These are phyloP conservation scores for Malbranchea zuffiana DNA, from an alignment of 2,329 filamentous ascomycete genomes.

Conservation along the genomic window DNA sequence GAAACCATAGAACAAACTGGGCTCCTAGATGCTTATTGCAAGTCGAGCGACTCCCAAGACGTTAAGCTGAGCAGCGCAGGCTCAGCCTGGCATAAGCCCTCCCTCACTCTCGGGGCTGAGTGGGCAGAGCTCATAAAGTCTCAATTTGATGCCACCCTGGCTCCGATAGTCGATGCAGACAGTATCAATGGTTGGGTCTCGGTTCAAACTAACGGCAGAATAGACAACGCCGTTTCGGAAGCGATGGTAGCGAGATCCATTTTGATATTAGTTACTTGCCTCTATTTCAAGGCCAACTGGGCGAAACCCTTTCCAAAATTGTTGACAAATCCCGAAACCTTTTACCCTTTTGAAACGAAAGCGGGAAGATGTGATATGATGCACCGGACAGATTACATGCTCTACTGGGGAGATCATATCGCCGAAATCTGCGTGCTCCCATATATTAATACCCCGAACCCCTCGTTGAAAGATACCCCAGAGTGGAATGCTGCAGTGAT, in stretches of 20 bases:
- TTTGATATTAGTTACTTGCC: constrained; percentile 6
- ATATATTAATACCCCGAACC: constrained; percentile 2
- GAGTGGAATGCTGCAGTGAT: constrained; percentile 10
- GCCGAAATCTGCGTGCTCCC: constrained; percentile 10
- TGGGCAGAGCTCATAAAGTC: constrained; percentile 4
- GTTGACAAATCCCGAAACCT: neutral
- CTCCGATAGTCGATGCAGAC: neutral
- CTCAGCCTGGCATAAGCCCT: constrained; percentile 5
- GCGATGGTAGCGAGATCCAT: neutral
- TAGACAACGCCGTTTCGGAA: neutral
- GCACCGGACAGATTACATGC: constrained; percentile 3
- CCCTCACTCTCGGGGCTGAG: neutral
- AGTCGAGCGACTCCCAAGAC: neutral
- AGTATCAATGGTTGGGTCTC: constrained; percentile 8
- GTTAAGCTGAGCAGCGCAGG: constrained; percentile 4
- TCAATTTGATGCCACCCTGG: constrained; percentile 4
- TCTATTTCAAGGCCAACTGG: constrained; percentile 11
- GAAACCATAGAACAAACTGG: neutral
- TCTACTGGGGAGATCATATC: constrained; percentile 6
- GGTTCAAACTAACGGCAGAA: constrained; percentile 4
- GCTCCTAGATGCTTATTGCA: constrained; percentile 7
- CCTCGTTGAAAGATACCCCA: neutral
- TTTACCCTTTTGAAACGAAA: neutral
- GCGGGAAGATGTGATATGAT: constrained; percentile 1
- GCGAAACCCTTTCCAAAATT: constrained; percentile 2